Base-by-base conservation (phyloP, 805 yeast genomes). In the Candida alai region DNA sequence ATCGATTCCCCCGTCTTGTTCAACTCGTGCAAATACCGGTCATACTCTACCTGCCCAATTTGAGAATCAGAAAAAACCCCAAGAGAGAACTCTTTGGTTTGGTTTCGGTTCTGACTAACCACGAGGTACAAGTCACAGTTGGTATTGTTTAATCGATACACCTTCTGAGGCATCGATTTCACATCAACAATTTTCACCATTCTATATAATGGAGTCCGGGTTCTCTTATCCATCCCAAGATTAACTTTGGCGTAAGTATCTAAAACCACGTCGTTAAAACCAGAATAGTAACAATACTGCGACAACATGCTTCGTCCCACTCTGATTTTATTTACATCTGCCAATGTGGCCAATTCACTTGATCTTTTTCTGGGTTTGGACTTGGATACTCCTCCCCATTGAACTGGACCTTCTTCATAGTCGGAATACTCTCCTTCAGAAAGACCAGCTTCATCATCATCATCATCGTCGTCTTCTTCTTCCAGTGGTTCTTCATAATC, bases 211-310 rank as follows among this genome's bases (percentile, higher is more conserved):
- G 81, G 73, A 49, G 68, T 65, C 19, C 81, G 76, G 9, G 79
- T 74, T 28, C 77, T 70, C 36, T 70, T 71, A 48, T 80, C 82
- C 26, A 65, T 51, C 7, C 96, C 96, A 36, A 93, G 74, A 54
- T 86, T 88, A 36, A 93, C 79, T 45, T 89, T 75, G 22, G 89
- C 95, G 54, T 70, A 86, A 32, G 94, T 78, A 14, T 86, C 94
- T 13, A 73, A 67, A 11, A 86, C 74, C 1, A 74, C 72, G 13
- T 75, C 78, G 29, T 74, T 78, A 56, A 94, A 89, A 21, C 78
- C 88, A 9, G 93, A 89, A 58, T 88, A 80, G 56, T 79, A 88
- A 52, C 89, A 77, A 53, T 69, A 86, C 54, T 81, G 83, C 24
- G 80, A 74, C 28, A 88, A 74, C 45, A 79, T 74, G 6, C 85